Conservation (phyloP, 2,329 filamentous ascomycete genomes). For the Aspergillus sp. region DNA sequence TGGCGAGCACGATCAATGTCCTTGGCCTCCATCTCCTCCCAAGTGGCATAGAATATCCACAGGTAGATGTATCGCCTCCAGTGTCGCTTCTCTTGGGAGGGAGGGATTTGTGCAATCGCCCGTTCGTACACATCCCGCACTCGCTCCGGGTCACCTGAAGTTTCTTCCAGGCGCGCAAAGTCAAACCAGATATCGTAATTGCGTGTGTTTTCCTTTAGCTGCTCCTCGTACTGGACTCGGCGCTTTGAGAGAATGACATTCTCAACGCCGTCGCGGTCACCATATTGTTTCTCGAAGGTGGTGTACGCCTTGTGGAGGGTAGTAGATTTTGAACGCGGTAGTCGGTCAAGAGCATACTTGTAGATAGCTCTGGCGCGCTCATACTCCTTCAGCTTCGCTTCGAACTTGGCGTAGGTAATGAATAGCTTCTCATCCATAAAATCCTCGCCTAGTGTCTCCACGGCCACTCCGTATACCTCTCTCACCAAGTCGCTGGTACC, state of each 20-base stretch:
- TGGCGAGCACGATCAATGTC: slow-evolving; percentile 78
- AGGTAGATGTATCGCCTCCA: slow-evolving; percentile 98
- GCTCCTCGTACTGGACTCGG: slow-evolving; percentile 88
- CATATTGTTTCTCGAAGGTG: slow-evolving; percentile 97
- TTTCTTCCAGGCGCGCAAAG: slow-evolving; percentile 86
- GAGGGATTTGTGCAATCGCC: slow-evolving; percentile 91
- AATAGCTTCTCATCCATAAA: slow-evolving; percentile 97
- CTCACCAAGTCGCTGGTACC: slow-evolving; percentile 89
- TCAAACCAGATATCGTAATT: slow-evolving; percentile 99
- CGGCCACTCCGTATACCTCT: slow-evolving; percentile 84
- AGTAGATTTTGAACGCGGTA: slow-evolving; percentile 83
- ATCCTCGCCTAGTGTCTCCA: slow-evolving; percentile 88
- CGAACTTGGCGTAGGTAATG: slow-evolving; percentile 91
- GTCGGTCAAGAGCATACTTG: slow-evolving; percentile 90
- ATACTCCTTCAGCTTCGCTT: slow-evolving; percentile 91
- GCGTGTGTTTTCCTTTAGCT: slow-evolving; percentile 88
- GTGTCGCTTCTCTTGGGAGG: slow-evolving; percentile 93
- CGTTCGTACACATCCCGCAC: slow-evolving; percentile 92
- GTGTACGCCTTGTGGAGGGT: slow-evolving; percentile 91
- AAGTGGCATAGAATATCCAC: slow-evolving; percentile 96
- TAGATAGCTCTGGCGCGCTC: slow-evolving; percentile 93
- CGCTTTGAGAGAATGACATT: slow-evolving; percentile 95
- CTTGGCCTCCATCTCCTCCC: slow-evolving; percentile 84
- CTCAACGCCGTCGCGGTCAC: slow-evolving; percentile 88
- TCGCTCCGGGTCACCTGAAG: slow-evolving; percentile 75